Conservation (phyloP, 1,284 basidiomycete species). For the Trichosporon faecale region DNA sequence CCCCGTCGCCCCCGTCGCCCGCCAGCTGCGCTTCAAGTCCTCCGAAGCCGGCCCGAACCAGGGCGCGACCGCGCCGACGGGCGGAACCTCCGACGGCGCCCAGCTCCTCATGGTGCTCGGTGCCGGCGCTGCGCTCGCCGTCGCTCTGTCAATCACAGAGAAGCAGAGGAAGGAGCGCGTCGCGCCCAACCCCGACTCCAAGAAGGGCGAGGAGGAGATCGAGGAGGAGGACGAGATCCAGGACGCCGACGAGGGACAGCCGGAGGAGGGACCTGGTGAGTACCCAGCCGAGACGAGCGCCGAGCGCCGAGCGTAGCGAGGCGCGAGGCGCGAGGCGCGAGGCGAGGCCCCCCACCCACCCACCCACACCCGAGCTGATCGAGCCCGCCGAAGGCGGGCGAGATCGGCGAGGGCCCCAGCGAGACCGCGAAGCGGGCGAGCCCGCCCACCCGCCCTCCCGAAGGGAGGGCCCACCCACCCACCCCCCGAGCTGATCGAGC, state of each 20-base stretch:
- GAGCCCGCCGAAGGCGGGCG: too few species aligned
- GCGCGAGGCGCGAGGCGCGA: too few species aligned
- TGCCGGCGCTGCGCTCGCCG: constrained; percentile 11
- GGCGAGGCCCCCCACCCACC: too few species aligned
- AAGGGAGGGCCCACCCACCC: too few species aligned
- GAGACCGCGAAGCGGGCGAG: too few species aligned
- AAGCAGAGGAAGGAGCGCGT: constrained; percentile 11
- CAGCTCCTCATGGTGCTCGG: constrained; percentile 7
- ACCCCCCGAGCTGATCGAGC: too few species aligned
- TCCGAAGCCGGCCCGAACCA: not conserved
- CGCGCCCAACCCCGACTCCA: not conserved
- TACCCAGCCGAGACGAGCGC: not conserved
- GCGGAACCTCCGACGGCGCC: not conserved
- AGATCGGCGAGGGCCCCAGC: too few species aligned
- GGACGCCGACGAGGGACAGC: constrained; percentile 13
- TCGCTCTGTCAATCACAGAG: not conserved
- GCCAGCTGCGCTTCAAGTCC: not conserved
- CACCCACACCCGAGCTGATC: too few species aligned
- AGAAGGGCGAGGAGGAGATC: constrained; percentile 8
- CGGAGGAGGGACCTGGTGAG: constrained; percentile 9
- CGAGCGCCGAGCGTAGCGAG: not conserved
- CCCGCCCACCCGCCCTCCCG: too few species aligned
- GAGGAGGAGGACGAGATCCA: constrained; percentile 14
- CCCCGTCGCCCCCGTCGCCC: not conserved
- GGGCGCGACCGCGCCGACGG: not conserved